Evolutionary conservation across 306 rosid species (phyloP).

Genomic region (Canavalia ensiformis): DNA sequence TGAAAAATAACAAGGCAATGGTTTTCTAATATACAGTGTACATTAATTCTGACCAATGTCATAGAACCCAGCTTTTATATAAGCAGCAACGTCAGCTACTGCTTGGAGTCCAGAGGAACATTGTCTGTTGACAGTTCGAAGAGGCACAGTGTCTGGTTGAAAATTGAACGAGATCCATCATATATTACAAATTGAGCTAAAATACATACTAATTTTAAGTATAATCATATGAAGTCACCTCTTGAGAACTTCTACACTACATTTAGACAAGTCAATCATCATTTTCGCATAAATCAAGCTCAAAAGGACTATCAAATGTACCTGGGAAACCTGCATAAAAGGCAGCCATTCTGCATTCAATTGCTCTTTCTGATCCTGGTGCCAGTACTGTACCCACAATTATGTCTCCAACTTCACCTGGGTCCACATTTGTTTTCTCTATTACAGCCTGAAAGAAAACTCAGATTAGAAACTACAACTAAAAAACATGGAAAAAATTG

Average conservation of each 20-base stretch:
- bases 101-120: slow-evolving; percentile 99
- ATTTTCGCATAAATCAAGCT: slow-evolving; percentile 23
- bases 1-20: slow-evolving; percentile 1
- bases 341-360: slow-evolving; percentile 93
- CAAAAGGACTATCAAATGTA: slow-evolving; percentile 38
- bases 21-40: background rate
- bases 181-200: slow-evolving; percentile 2
- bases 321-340: slow-evolving; percentile 95
- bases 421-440: slow-evolving; percentile 80
- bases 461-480: slow-evolving; percentile 34
- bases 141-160: slow-evolving; percentile 76
- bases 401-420: slow-evolving; percentile 87
- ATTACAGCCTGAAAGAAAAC: slow-evolving; percentile 71
- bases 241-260: background rate
- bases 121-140: slow-evolving; percentile 91
- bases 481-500: background rate
- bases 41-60: slow-evolving; percentile 71
- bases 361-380: slow-evolving; percentile 91
- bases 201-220: slow-evolving; percentile 10
- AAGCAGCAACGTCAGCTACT: slow-evolving; percentile 95
- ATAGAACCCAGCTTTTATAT: slow-evolving; percentile 85
- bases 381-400: slow-evolving; percentile 91
- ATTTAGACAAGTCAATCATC: background rate
- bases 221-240: slow-evolving; percentile 32
- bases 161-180: slow-evolving; percentile 33